Conservation (phyloP, 225 moss, liverwort and hornwort genomes). For the Rhytidiadelphus loreus region DNA sequence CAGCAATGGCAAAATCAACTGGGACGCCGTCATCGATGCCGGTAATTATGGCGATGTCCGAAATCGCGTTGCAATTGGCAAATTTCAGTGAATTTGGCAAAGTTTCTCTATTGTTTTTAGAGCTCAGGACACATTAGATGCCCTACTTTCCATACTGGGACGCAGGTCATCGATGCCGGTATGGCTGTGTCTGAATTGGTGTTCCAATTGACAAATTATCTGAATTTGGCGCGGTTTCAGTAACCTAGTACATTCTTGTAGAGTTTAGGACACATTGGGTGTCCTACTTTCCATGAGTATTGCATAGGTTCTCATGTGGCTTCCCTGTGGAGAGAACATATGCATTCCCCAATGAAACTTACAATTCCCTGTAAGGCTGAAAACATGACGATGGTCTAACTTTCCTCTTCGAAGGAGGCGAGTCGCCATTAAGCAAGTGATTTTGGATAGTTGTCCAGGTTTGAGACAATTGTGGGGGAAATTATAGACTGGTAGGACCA, state of each 20-base stretch:
- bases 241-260: not conserved
- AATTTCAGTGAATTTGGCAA: not conserved
- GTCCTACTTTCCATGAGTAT: not conserved
- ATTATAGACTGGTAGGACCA: not conserved
- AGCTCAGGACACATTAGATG: not conserved
- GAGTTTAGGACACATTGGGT: not conserved
- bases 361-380: not conserved
- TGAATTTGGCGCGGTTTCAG: not conserved
- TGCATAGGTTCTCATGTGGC: no score
- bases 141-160: constrained; percentile 13
- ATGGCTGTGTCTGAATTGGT: not conserved
- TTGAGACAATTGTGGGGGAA: not conserved
- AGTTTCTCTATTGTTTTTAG: not conserved
- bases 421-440: not conserved
- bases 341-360: not conserved
- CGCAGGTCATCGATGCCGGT: constrained; percentile 69
- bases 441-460: not conserved
- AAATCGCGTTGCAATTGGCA: not conserved
- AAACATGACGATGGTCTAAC: not conserved
- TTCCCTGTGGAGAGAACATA: not conserved
- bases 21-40: constrained; percentile 93
- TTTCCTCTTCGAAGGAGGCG: not conserved
- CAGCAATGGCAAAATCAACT: constrained; percentile 56
- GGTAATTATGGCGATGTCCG: constrained; percentile 7
- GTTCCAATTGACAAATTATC: not conserved